Evolutionary conservation across 2,329 filamentous ascomycete genomes (phyloP), one percentile per base, ranked within the genome.

Genomic region (Neophaeococcomyces aloes): DNA sequence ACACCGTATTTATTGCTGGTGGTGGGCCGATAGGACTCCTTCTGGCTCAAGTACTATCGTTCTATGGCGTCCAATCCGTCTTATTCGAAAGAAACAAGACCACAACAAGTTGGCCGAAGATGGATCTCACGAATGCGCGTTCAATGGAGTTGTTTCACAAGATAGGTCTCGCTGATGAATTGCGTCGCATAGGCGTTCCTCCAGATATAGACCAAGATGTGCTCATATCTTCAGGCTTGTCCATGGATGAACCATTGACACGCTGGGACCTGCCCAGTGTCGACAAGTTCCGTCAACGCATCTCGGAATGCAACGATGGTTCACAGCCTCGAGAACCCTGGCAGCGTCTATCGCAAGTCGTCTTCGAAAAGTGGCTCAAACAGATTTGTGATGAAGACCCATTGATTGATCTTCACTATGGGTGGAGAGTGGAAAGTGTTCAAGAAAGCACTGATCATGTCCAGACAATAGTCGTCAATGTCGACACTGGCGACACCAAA

Each of bases 21-120:
- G 66, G 61, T 7, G 69, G 69, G 1, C 68, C 68, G 10, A 64
- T 65, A 1, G 67, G 69, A 25, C 57, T 66, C 4, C 56, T 62
- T n/a, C 59, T 67, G 1, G 66, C 68, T 11, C 31, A 21, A 27
- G 31, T 43, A 10, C 36, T 52, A 10, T 39, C 42, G 1, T 31
- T 36, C n/a, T 43, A 47, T 37, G 49, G 53, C 10, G 46, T 56
- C 21, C 48, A 38, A 21, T 55, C 46, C 17, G 38, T 57, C 2
- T 42, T 62, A 1, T 44, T 54, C 10, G 60, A 62, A 42, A 46
- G 48, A 10, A 58, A 58, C 40, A 10, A 48, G 3, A 39, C 51
- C 17, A 61, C 57, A 7, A 63, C 57, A 2, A 48, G 51, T 48
- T 65, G 61, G 59, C 62, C 64, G 0, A 66, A 65, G 47, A 63